These are phyloP conservation scores for Excoecaria agallocha DNA, from an alignment of 345 rosid species.

Conservation along the genomic window DNA sequence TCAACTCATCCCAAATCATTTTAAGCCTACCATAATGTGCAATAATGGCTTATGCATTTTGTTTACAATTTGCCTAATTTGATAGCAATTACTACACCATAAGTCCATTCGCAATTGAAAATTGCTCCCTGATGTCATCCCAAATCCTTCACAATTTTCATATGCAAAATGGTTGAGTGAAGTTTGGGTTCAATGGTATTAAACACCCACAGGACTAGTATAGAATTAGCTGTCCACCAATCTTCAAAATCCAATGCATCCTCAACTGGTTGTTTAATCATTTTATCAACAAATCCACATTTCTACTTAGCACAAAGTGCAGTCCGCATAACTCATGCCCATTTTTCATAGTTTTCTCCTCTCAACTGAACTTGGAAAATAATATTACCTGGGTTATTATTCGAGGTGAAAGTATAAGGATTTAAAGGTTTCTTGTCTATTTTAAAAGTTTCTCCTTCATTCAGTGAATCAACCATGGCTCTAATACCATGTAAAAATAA, in stretches of 20 bases:
- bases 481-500: too few species aligned
- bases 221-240: constrained; percentile 5
- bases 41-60: neutral
- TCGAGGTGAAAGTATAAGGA: neutral
- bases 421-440: too few species aligned
- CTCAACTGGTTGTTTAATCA: neutral
- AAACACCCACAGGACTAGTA: neutral
- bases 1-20: neutral
- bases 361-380: constrained; percentile 7
- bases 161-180: neutral
- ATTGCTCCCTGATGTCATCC: constrained; percentile 5
- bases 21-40: neutral
- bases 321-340: constrained; percentile 5
- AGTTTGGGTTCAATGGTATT: neutral
- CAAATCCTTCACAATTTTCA: neutral
- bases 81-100: neutral
- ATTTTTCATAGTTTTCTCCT: constrained; percentile 17
- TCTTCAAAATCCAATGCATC: neutral
- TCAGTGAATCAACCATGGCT: too few species aligned
- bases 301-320: constrained; percentile 20
- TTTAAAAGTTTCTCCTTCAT: too few species aligned
- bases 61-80: neutral
- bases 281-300: constrained; percentile 11
- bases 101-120: neutral
- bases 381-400: neutral